A percentile compares a stretch with the other conserved stretches of the same genome.
These are phyloP conservation scores for Sutorius australiensis DNA, from an alignment of 768 basidiomycete species.

Conservation along the genomic window DNA sequence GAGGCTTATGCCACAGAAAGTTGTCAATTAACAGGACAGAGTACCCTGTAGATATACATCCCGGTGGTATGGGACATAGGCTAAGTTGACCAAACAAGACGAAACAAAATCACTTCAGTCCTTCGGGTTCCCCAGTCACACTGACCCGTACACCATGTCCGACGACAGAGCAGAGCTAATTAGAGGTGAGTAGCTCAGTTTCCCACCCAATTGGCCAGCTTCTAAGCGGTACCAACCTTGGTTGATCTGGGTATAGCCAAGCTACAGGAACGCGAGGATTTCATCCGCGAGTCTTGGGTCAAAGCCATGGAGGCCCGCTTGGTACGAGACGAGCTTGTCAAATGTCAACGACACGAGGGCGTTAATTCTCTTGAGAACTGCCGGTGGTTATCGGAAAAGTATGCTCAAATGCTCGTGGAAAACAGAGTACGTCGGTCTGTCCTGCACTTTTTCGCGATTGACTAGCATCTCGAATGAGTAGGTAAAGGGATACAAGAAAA, in stretches of 20 bases:
- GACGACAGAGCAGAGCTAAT: conserved; percentile 34
- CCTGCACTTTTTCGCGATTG: background rate
- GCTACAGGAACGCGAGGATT: conserved; percentile 64
- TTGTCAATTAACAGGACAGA: background rate
- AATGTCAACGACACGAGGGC: conserved; percentile 87
- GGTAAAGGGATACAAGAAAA: conserved; percentile 84
- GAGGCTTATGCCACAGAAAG: background rate
- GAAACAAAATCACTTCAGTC: conserved; percentile 6
- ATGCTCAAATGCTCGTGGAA: conserved; percentile 70
- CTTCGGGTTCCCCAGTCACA: conserved; percentile 1
- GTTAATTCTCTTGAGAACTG: conserved; percentile 91
- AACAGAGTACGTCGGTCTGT: conserved; percentile 58
- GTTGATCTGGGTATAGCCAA: conserved; percentile 41
- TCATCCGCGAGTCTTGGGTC: conserved; percentile 90
- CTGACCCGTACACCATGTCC: conserved; percentile 22
- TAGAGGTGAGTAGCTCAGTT: conserved; percentile 22
- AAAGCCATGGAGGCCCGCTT: conserved; percentile 90
- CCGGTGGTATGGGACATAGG: background rate
- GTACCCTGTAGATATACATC: background rate
- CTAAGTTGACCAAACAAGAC: conserved; percentile 5
- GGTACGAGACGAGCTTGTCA: conserved; percentile 82
- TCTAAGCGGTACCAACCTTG: background rate
- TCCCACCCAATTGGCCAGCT: background rate
- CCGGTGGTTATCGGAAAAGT: conserved; percentile 80
- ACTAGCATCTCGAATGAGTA: conserved; percentile 30